phyloP scores from a whole-genome alignment of 306 rosid species.

The Phaseolus lunatus region DNA sequence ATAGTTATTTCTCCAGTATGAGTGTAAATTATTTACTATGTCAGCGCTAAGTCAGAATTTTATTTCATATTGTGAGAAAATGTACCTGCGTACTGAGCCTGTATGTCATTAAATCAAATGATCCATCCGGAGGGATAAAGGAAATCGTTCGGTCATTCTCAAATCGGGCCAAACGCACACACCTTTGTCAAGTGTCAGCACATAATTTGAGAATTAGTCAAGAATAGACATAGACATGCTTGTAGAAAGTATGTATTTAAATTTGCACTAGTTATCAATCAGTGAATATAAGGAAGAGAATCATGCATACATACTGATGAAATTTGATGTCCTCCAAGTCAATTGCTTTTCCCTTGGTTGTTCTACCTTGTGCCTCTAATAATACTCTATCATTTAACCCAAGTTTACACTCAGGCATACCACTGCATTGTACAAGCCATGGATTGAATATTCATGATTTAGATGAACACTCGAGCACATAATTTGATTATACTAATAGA shows the following conservation, averaged over 20 bases:
- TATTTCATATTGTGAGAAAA: conserved; percentile 41
- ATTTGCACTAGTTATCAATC: conserved; percentile 27
- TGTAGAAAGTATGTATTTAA: conserved; percentile 34
- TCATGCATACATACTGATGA: conserved; percentile 86
- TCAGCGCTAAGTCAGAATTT: conserved; percentile 36
- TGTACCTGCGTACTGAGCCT: conserved; percentile 95
- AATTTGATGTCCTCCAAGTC: conserved; percentile 99
- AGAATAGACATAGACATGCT: conserved; percentile 5
- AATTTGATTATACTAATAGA: conserved; percentile 25
- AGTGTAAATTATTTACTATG: conserved; percentile 30
- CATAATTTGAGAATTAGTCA: conserved; percentile 42
- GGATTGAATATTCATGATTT: conserved; percentile 19
- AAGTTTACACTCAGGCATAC: conserved; percentile 98
- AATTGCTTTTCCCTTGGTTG: conserved; percentile 95
- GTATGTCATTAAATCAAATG: conserved; percentile 99
- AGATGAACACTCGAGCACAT: conserved; percentile 37
- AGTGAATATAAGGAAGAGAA: conserved; percentile 41
- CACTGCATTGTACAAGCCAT: conserved; percentile 67
- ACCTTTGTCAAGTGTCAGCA: conserved; percentile 64
- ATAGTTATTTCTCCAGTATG: not conserved
- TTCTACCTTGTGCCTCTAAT: conserved; percentile 95
- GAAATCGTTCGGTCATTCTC: conserved; percentile 99
- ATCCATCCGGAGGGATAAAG: conserved; percentile 96
- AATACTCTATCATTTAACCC: conserved; percentile 88
- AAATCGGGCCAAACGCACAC: conserved; percentile 99